These are phyloP conservation scores for Dactylellina leptospora DNA, from an alignment of 2,329 filamentous ascomycete genomes.

Conservation along the genomic window DNA sequence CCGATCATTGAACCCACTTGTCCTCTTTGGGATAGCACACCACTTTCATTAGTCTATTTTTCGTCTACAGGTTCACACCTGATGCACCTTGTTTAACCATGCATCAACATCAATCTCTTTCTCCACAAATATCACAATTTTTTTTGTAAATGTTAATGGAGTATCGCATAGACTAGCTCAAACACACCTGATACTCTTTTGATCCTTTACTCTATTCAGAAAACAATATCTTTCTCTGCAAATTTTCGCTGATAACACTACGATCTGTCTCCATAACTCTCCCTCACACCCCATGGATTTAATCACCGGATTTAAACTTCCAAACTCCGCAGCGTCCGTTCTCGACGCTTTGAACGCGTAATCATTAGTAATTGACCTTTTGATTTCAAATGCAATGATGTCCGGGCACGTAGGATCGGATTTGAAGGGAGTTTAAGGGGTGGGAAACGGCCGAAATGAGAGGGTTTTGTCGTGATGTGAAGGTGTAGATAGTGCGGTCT, in stretches of 20 bases:
- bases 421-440: slow-evolving; percentile 32
- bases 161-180: too few species aligned
- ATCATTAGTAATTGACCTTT: slow-evolving; percentile 22
- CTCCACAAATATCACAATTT: too few species aligned
- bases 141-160: not conserved
- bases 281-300: slow-evolving; percentile 14
- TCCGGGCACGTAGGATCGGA: not conserved
- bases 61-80: too few species aligned
- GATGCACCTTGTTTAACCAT: too few species aligned
- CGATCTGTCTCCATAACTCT: not conserved
- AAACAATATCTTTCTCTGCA: not conserved
- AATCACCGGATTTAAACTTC: slow-evolving; percentile 34
- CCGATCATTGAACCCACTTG: not conserved
- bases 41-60: not conserved
- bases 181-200: not conserved
- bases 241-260: not conserved
- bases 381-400: slow-evolving; percentile 38
- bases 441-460: slow-evolving; percentile 22
- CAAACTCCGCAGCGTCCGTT: slow-evolving; percentile 35
- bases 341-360: slow-evolving; percentile 8
- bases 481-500: not conserved
- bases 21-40: not conserved
- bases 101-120: too few species aligned
- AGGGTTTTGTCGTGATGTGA: not conserved
- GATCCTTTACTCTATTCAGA: not conserved